Evolutionary conservation across 2,329 filamentous ascomycete species (phyloP), one percentile per base, ranked within the genome.

Genomic region (Arthroderma uncinatum): DNA sequence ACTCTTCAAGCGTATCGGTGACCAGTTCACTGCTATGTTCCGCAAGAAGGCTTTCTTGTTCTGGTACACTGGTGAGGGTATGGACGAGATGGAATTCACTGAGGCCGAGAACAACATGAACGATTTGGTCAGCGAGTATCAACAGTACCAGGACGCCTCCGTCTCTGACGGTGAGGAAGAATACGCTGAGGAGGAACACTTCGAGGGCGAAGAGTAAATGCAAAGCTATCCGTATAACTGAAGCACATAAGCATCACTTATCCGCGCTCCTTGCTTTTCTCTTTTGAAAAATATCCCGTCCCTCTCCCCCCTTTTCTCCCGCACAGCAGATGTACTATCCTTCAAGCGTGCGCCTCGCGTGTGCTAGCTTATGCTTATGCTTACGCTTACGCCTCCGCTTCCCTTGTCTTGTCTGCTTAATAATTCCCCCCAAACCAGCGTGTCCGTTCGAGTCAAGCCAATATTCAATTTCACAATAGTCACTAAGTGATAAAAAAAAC

Each of bases 51-150:
- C 93, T 85, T 98, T 98, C 90, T 89, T 98, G 84, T 93, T 97
- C 82, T 98, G 93, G 93, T 98, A 98, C 81, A 98, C 93, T 84
- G 91, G 91, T 73, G 93, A 98, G 84, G 93, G 93, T 80, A 98
- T 98, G 93, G 93, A 98, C 79, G 93, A 98, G 86, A 97, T 98
- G 93, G 93, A 98, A 82, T 98, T 98, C 82, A 98, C 93, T 73
- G 93, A 98, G 84, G 93, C 93, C 68, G 93, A 98, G 86, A 95
- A 89, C 79, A 98, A 98, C 83, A 97, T 98, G 93, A 97, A 98
- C 82, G 93, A 98, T 77, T 81, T 98, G 73, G 92, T 98, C 70
- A 95, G 90, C 62, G 93, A 98, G 78, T 98, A 98, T 82, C 93
- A 97, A 84, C 93, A 98, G 79, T 98, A 98, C 85, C 93, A 98